These are phyloP conservation scores for Mucor circinelloides DNA, from an alignment of 371 early-diverging fungal genomes.

Conservation along the genomic window DNA sequence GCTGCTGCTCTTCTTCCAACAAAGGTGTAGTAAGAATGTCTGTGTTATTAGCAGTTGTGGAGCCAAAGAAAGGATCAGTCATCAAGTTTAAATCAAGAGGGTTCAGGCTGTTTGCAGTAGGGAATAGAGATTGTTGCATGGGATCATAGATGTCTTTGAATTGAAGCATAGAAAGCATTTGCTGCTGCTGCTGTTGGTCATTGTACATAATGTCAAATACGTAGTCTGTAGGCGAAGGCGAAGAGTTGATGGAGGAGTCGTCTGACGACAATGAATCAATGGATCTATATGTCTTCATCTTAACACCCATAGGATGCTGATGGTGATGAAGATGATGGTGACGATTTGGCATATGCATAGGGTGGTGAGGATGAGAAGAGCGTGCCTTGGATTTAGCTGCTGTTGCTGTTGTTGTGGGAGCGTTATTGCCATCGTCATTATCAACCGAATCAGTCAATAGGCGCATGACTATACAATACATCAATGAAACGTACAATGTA, in stretches of 20 bases:
- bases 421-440: slow-evolving; percentile 22
- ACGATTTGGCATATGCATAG: neutral
- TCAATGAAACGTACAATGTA: neutral
- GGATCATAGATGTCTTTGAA: slow-evolving; percentile 31
- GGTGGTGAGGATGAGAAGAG: neutral
- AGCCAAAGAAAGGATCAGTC: slow-evolving; percentile 17
- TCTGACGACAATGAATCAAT: slow-evolving; percentile 43
- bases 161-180: slow-evolving; percentile 24
- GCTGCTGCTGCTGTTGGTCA: slow-evolving; percentile 23
- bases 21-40: slow-evolving; percentile 1
- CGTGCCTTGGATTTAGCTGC: neutral
- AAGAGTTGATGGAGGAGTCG: slow-evolving; percentile 51
- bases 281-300: slow-evolving; percentile 20
- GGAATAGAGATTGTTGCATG: slow-evolving; percentile 25
- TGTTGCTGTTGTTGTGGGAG: neutral
- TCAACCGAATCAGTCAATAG: slow-evolving; percentile 47
- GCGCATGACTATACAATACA: slow-evolving; percentile 45
- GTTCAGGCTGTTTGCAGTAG: neutral
- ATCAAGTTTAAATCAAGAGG: neutral
- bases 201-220: slow-evolving; percentile 53
- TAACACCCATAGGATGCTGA: neutral
- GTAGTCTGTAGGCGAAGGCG: slow-evolving; percentile 50
- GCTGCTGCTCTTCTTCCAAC: neutral
- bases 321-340: neutral
- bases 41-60: neutral